Conservation (phyloP, 2,329 filamentous ascomycete species). For the Cercospora janseana region DNA sequence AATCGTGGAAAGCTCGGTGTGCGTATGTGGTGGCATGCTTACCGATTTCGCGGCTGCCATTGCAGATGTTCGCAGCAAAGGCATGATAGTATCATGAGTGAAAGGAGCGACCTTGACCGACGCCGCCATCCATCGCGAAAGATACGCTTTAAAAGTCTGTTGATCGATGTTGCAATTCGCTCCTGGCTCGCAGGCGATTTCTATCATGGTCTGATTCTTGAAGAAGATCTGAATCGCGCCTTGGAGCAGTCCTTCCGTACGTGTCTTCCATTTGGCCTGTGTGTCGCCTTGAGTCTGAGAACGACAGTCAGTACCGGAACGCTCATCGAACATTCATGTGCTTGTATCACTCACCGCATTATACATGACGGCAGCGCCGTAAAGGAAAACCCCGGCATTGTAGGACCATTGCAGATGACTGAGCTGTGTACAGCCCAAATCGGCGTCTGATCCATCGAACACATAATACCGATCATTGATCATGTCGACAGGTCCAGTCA, state of each 20-base stretch:
- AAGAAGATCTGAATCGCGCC: conserved; percentile 42
- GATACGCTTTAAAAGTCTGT: conserved; percentile 48
- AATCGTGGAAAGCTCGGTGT: not conserved
- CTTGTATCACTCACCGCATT: conserved; percentile 40
- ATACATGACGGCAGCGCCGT: conserved; percentile 49
- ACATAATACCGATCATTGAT: conserved; percentile 47
- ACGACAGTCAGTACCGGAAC: conserved; percentile 1
- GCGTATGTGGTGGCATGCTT: not conserved
- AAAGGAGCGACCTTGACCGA: conserved; percentile 59
- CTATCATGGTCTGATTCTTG: conserved; percentile 43
- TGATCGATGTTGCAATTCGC: conserved; percentile 48
- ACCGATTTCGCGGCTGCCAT: conserved; percentile 51
- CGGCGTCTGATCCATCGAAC: conserved; percentile 48
- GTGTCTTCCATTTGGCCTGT: conserved; percentile 26
- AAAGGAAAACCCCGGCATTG: conserved; percentile 48
- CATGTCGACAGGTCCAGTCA: conserved; percentile 51
- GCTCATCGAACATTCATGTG: not conserved
- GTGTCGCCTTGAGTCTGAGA: conserved; percentile 28
- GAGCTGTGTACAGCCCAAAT: conserved; percentile 44
- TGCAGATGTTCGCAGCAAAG: conserved; percentile 54
- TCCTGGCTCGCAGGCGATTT: conserved; percentile 46
- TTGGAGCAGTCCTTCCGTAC: conserved; percentile 29
- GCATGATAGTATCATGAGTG: conserved; percentile 52
- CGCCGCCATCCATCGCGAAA: conserved; percentile 54
- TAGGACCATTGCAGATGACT: conserved; percentile 50